phyloP scores from a whole-genome alignment of 495 filamentous ascomycete species.

The Aspergillus sparsus region DNA sequence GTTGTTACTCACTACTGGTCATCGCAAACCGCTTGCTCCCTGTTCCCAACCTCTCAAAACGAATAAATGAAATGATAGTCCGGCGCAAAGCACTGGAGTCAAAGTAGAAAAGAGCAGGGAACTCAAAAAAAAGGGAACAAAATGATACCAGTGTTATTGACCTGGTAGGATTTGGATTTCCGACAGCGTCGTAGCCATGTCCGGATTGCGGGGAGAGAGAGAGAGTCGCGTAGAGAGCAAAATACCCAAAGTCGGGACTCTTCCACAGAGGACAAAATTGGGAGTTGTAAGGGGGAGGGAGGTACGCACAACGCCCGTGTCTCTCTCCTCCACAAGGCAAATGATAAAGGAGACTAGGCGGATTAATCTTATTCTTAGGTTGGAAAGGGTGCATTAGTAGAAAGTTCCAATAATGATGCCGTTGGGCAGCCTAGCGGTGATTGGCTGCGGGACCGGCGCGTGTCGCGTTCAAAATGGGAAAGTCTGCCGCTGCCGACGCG shows the following conservation, averaged over 20 bases:
- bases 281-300: not conserved
- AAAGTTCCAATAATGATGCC: constrained; percentile 4
- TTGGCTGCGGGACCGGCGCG: constrained; percentile 34
- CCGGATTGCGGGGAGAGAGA: constrained; percentile 20
- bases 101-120: no score
- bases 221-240: constrained; percentile 8
- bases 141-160: constrained; percentile 5
- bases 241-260: not conserved
- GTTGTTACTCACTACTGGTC: constrained; percentile 28
- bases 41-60: not conserved
- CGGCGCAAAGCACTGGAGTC: not conserved
- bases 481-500: constrained; percentile 18
- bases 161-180: constrained; percentile 3
- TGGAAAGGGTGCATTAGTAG: no score
- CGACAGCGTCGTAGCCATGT: constrained; percentile 21
- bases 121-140: not conserved
- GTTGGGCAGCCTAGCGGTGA: constrained; percentile 8
- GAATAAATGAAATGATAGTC: not conserved
- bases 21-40: constrained; percentile 8
- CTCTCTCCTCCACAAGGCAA: not conserved
- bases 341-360: not conserved
- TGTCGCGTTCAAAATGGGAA: constrained; percentile 28
- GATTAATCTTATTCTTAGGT: not conserved
- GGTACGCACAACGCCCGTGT: constrained; percentile 1
- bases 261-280: not conserved